Evolutionary conservation across 108 stramenopile genomes (phyloP).

Genomic region (Conticribra weissflogii): DNA sequence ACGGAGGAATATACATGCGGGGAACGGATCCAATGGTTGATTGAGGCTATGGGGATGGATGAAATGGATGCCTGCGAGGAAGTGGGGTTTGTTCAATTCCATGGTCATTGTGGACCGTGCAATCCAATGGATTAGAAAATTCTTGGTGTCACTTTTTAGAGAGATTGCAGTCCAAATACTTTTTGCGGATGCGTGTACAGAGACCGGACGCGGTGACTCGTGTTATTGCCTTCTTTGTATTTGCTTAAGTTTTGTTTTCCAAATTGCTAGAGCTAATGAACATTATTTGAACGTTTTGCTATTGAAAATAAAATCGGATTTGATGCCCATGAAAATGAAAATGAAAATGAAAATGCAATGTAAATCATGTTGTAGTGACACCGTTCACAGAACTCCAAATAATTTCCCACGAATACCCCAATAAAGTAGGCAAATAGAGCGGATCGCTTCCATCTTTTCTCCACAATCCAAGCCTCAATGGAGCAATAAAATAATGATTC

Average conservation of each 20-base stretch:
- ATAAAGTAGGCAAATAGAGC: constrained; percentile 12
- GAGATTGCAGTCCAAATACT: too few species aligned
- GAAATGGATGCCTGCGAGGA: constrained; percentile 22
- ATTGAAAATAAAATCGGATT: too few species aligned
- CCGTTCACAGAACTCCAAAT: constrained; percentile 25
- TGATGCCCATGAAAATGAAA: too few species aligned
- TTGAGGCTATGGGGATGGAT: constrained; percentile 11
- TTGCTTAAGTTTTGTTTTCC: too few species aligned
- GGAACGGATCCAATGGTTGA: constrained; percentile 30
- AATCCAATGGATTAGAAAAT: constrained; percentile 19
- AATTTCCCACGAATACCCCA: constrained; percentile 9
- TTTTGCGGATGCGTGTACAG: too few species aligned
- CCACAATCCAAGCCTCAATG: constrained; percentile 15
- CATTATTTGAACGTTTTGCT: too few species aligned
- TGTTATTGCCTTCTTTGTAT: too few species aligned
- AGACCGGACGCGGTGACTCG: too few species aligned
- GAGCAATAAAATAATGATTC: constrained; percentile 9
- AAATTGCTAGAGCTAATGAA: too few species aligned
- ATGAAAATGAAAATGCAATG: too few species aligned
- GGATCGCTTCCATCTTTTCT: constrained; percentile 18
- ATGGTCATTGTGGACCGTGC: constrained; percentile 38
- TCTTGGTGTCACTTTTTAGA: neutral
- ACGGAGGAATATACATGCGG: constrained; percentile 34
- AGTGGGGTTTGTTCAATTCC: constrained; percentile 18
- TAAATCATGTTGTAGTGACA: too few species aligned